Conservation (phyloP, 2,329 filamentous ascomycete genomes). For the Penicillium thymicola region DNA sequence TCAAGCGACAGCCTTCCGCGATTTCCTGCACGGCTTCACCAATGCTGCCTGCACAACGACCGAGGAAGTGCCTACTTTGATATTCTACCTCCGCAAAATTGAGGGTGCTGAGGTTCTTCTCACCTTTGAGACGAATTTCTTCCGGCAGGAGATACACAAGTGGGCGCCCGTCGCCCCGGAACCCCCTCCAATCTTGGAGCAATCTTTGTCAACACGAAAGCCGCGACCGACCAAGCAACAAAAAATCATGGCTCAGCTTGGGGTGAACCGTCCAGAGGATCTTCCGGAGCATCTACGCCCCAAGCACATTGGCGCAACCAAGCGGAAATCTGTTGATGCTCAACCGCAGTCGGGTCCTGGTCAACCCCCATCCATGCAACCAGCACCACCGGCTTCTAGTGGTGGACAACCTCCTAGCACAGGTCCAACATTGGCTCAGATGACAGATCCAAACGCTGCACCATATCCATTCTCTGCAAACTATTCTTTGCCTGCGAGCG, state of each 20-base stretch:
- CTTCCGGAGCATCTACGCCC: slow-evolving; percentile 77
- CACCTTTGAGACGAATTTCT: slow-evolving; percentile 93
- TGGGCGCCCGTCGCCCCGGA: slow-evolving; percentile 88
- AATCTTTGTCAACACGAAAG: slow-evolving; percentile 88
- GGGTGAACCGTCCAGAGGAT: slow-evolving; percentile 86
- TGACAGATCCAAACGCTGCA: slow-evolving; percentile 29
- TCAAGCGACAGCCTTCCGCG: slow-evolving; percentile 77
- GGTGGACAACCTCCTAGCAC: slow-evolving; percentile 30
- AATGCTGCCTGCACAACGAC: slow-evolving; percentile 76
- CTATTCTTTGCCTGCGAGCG: slow-evolving; percentile 37
- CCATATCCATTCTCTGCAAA: slow-evolving; percentile 41
- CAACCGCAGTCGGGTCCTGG: slow-evolving; percentile 16
- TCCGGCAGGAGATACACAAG: slow-evolving; percentile 91
- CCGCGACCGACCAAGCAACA: slow-evolving; percentile 95
- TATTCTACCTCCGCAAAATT: slow-evolving; percentile 95
- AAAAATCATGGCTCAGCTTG: slow-evolving; percentile 85
- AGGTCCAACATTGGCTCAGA: slow-evolving; percentile 34
- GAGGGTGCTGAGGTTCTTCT: slow-evolving; percentile 94
- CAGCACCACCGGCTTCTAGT: slow-evolving; percentile 31
- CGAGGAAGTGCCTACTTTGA: slow-evolving; percentile 82
- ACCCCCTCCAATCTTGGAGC: slow-evolving; percentile 78
- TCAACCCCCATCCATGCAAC: slow-evolving; percentile 31
- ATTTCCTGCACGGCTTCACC: slow-evolving; percentile 75
- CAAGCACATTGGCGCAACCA: slow-evolving; percentile 66
- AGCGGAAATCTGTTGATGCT: slow-evolving; percentile 65